Base-by-base conservation (phyloP, 1,284 basidiomycete species). In the Puccinia triticina region DNA sequence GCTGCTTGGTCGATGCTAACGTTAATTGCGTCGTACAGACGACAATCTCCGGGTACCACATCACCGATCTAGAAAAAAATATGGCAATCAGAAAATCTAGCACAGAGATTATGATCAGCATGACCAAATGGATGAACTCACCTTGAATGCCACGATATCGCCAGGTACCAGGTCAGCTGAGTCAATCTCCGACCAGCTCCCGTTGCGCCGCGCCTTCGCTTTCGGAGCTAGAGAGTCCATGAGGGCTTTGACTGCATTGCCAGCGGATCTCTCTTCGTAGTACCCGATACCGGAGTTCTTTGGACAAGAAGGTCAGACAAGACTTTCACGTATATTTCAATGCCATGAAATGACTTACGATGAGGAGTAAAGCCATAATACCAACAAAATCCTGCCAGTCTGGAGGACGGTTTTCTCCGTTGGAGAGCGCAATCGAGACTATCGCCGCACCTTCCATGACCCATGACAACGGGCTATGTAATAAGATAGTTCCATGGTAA, bases 181-280 rank as follows among this genome's bases (percentile, higher is more conserved):
- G 71, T 98, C 95, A 85, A 97, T 92, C 88, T 98, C 95, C 48
- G 88, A 87, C 95, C 95, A 97, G 53, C 86, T 85, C 83, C 93
- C 93, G 84, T 90, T 90, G 84, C 96, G 95, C 89, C 91, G 93
- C 86, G 93, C 93, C 88, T 92, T 93, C 55, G 96, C 96, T 89
- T 98, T 98, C 88, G 95, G 96, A 26, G 96, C 96, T 84, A 98
- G 93, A 21, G 96, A 98, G 88, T 98, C 96, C 96, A 98, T 99
- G 85, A 99, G 93, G 16, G 95, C 95, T 90, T 97, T 97, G 90
- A 98, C 96, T 59, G 96, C 96, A 88, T 98, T 97, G 89, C 96
- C 96, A 77, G 96, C 96, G 86, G 94, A 94, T 83, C 92, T 91
- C 88, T 98, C 96, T 89, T 98, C 96, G 89, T 97, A 94, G 91